Evolutionary conservation across 129 eudicot species (phyloP), one percentile per base, ranked within the genome.

Genomic region (Silybum marianum): DNA sequence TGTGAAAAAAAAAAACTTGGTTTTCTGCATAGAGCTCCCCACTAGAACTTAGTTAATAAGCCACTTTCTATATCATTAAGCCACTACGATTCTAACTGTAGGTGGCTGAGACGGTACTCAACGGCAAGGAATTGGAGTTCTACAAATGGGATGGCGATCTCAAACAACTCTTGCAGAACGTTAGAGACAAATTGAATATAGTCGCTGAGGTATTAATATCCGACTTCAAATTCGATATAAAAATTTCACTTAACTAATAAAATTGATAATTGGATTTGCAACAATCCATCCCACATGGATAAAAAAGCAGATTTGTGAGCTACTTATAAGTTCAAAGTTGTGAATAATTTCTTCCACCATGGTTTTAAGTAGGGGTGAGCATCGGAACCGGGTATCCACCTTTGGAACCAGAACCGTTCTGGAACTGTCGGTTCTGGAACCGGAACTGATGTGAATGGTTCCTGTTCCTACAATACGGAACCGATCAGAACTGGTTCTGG

Each of bases 61-160:
- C 30, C 30, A 28, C 30, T 28, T 28, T 28, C 1, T 28, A 28
- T 28, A 28, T 28, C 30, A 28, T 28, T 28, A 28, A 28, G 30
- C 30, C 30, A 28, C 30, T 28, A 28, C 30, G 30, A 28, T 39
- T 40, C 30, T 10, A 39, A 44, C 40, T 75, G 51, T 83, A 95
- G 99, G 99, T 95, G 13, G 95, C 98, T 5, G 87, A 89, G 81
- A 86, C 60, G 89, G 70, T 95, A 81, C 89, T 95, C 9, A 66
- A 89, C 36, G 90, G 88, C 7, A 91, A 89, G 86, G 97, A 92
- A 84, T 78, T 95, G 88, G 97, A 95, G 85, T 95, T 95, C 82
- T 95, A 95, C 86, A 95, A 95, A 80, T 95, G 99, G 99, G 93
- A 95, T 13, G 97, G 99, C 16, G 95, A 92, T 54, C 91, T 95